Evolutionary conservation across 176 grass and related monocot species (phyloP).

Genomic region (Dactylis glomerata): DNA sequence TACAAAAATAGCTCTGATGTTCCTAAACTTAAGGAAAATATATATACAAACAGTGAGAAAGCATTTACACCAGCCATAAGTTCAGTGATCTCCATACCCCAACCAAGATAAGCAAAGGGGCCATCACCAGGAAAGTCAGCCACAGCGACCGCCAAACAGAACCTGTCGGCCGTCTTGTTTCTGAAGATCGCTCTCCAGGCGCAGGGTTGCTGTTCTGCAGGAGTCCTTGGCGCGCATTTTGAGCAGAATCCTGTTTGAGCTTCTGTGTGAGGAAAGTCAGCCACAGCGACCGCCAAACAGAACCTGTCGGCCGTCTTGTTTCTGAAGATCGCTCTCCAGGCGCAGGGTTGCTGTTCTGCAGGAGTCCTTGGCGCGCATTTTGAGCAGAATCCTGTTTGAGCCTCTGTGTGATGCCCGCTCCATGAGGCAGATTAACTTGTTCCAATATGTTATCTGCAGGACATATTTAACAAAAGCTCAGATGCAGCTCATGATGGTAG

Average conservation of each 20-base stretch:
- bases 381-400: background rate
- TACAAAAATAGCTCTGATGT: background rate
- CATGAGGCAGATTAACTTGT: background rate
- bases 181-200: background rate
- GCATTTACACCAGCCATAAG: background rate
- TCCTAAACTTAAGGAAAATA: background rate
- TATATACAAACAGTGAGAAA: background rate
- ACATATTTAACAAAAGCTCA: background rate
- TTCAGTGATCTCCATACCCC: conserved; percentile 5
- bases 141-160: background rate
- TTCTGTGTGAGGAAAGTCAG: conserved; percentile 16
- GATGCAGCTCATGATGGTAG: background rate
- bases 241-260: background rate
- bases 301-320: background rate
- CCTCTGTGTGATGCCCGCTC: conserved; percentile 18
- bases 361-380: background rate
- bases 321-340: background rate
- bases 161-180: background rate
- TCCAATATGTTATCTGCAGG: conserved; percentile 14
- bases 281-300: background rate
- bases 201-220: background rate
- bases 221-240: background rate
- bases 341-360: background rate
- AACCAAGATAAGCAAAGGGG: conserved; percentile 19
- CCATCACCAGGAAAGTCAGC: background rate